Percentiles rank a stretch among this genome's conserved stretches.
Evolutionary conservation across 768 basidiomycete genomes (phyloP).

Genomic region (Boletus vinaceobasis): DNA sequence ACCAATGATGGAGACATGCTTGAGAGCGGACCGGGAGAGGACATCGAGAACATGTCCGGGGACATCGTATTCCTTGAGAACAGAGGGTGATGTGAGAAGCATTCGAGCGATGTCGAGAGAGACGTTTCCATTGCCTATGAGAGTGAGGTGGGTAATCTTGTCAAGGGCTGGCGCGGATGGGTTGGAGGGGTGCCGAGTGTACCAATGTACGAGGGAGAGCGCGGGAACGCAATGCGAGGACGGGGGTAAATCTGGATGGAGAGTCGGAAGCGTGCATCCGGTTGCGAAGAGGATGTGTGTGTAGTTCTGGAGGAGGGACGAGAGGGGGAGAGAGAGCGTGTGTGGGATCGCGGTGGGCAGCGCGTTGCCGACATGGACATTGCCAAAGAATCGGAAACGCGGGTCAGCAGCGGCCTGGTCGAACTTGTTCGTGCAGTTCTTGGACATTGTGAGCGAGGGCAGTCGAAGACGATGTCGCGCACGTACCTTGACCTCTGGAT

Average conservation of each 20-base stretch:
- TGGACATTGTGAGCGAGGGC: conserved; percentile 8
- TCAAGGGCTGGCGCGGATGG: conserved; percentile 62
- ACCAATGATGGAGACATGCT: conserved; percentile 79
- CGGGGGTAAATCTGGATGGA: conserved; percentile 52
- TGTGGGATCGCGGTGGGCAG: conserved; percentile 45
- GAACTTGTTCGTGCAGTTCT: conserved; percentile 98
- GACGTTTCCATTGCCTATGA: conserved; percentile 95
- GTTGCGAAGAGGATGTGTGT: conserved; percentile 84
- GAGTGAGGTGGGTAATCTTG: conserved; percentile 62
- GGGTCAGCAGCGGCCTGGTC: conserved; percentile 75
- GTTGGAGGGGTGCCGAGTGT: conserved; percentile 83
- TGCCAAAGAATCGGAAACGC: conserved; percentile 88
- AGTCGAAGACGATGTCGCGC: neutral
- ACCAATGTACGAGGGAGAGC: conserved; percentile 89
- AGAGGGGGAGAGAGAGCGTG: conserved; percentile 55
- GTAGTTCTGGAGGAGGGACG: conserved; percentile 66
- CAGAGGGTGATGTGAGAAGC: conserved; percentile 66
- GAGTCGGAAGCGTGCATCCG: conserved; percentile 68
- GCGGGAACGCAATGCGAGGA: conserved; percentile 62
- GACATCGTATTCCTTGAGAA: conserved; percentile 71
- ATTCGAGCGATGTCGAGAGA: conserved; percentile 90
- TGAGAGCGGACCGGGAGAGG: conserved; percentile 57
- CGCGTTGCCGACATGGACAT: conserved; percentile 58
- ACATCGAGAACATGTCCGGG: conserved; percentile 70
- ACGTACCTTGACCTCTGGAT: conserved; percentile 90